Evolutionary conservation across 2,329 filamentous ascomycete species (phyloP), one percentile per base, ranked within the genome.

Genomic region (Stylonectria norvegica): DNA sequence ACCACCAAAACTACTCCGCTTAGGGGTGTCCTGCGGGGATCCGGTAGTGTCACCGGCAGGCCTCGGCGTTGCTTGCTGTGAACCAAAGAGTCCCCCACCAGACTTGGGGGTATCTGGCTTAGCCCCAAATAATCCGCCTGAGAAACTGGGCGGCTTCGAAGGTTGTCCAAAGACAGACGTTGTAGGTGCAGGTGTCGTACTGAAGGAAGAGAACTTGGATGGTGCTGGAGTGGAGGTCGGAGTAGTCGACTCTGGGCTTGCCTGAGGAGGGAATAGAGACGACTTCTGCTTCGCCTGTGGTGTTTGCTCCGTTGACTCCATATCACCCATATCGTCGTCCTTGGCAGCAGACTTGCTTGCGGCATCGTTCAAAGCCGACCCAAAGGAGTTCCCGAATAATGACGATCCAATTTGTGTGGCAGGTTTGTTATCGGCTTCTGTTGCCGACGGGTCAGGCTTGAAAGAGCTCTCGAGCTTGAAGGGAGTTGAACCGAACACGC

Each of bases 391-490:
- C n/a, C 78, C 77, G 55, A 87, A 86, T 49, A 85, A 51, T 2
- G 67, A 71, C 5, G 71, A 70, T 10, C 68, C 68, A n/a, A 52
- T 37, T 9, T 53, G 22, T n/a, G 62, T 60, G 16, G 62, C 59
- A 12, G 74, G 66, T 46, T 75, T 76, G 7, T 75, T 70, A 23
- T 72, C 64, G 42, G 83, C 78, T 17, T 85, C 75, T 42, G 79
- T 80, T 1, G 76, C 71, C 31, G 73, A 71, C 5, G 76, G 73
- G 49, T 86, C 83, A 7, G 73, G 71, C 54, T 81, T 79, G 65
- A 88, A 89, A 2, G 78, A 81, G 20, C 79, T 82, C 27, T 76
- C 75, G 12, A 88, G 68, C 51, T 85, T 83, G 65, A 88, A 88
- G 1, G 77, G 73, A 12, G 68, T 64, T n/a, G 71, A 71, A 18